phyloP scores from a whole-genome alignment of 1,284 basidiomycete genomes.

The Neonothopanus nambi region DNA sequence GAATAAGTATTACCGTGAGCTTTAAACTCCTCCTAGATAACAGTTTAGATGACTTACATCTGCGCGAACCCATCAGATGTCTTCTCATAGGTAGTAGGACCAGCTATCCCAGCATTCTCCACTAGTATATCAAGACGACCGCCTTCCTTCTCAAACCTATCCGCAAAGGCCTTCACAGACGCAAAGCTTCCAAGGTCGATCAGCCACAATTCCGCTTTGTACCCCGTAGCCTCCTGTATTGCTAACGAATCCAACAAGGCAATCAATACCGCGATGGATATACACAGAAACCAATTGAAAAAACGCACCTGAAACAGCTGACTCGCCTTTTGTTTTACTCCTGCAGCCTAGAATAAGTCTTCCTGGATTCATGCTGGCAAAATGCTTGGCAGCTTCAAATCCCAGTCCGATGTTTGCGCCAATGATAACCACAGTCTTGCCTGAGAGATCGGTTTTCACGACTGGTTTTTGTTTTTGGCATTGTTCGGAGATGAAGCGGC shows the following conservation, averaged over 20 bases:
- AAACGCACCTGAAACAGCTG: conserved; percentile 23
- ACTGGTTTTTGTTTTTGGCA: conserved; percentile 11
- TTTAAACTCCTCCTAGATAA: no score
- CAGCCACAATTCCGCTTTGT: conserved; percentile 34
- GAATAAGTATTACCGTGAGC: background rate
- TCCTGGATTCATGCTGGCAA: conserved; percentile 32
- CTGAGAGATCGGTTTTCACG: conserved; percentile 26
- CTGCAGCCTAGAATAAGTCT: conserved; percentile 30
- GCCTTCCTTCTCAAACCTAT: conserved; percentile 36
- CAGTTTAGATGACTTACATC: conserved; percentile 25
- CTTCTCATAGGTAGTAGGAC: conserved; percentile 18
- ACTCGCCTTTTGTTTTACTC: conserved; percentile 24
- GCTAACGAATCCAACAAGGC: conserved; percentile 24
- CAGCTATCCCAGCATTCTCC: conserved; percentile 36
- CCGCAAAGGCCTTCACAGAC: conserved; percentile 38
- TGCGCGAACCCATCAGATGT: conserved; percentile 40
- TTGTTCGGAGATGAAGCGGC: conserved; percentile 6
- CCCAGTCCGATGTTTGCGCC: conserved; percentile 37
- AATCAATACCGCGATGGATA: background rate
- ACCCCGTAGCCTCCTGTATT: conserved; percentile 32
- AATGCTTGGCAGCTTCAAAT: conserved; percentile 32
- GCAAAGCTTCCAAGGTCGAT: conserved; percentile 39
- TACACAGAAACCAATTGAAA: background rate
- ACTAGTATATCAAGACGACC: conserved; percentile 42
- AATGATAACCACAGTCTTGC: conserved; percentile 32